Percentiles rank a stretch among this genome's conserved stretches.
Conservation (phyloP, 768 basidiomycete genomes). For the Tulasnella sp. region DNA sequence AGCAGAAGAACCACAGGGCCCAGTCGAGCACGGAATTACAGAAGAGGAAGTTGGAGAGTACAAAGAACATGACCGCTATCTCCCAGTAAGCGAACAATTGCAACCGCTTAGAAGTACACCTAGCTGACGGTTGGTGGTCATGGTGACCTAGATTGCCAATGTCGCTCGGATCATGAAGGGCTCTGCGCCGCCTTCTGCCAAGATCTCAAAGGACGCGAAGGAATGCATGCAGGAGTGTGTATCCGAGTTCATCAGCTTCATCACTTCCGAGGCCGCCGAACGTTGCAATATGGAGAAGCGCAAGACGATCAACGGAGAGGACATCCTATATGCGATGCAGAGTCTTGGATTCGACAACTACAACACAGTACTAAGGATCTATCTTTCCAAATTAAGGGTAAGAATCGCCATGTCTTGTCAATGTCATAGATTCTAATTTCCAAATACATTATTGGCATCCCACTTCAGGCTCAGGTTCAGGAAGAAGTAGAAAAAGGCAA, state of each 20-base stretch:
- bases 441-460: not conserved
- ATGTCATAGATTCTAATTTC: not conserved
- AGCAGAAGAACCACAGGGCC: slow-evolving; percentile 27
- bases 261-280: slow-evolving; percentile 93
- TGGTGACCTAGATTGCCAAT: slow-evolving; percentile 70
- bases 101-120: not conserved
- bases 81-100: slow-evolving; percentile 50
- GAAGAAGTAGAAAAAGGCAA: not conserved
- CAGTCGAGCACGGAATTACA: slow-evolving; percentile 57
- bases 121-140: not conserved
- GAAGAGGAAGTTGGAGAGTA: slow-evolving; percentile 92
- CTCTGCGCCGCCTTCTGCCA: slow-evolving; percentile 78
- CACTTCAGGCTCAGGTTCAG: not conserved
- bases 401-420: not conserved
- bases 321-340: slow-evolving; percentile 90
- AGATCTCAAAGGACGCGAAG: slow-evolving; percentile 97
- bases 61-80: slow-evolving; percentile 86
- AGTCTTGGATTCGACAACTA: slow-evolving; percentile 92
- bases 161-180: slow-evolving; percentile 97
- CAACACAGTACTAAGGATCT: slow-evolving; percentile 83
- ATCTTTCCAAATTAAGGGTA: slow-evolving; percentile 73
- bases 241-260: slow-evolving; percentile 96
- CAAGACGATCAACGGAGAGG: slow-evolving; percentile 96
- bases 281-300: slow-evolving; percentile 90
- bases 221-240: slow-evolving; percentile 98